Conservation (phyloP, 2,329 filamentous ascomycete genomes). For the Neonectria magnoliae region DNA sequence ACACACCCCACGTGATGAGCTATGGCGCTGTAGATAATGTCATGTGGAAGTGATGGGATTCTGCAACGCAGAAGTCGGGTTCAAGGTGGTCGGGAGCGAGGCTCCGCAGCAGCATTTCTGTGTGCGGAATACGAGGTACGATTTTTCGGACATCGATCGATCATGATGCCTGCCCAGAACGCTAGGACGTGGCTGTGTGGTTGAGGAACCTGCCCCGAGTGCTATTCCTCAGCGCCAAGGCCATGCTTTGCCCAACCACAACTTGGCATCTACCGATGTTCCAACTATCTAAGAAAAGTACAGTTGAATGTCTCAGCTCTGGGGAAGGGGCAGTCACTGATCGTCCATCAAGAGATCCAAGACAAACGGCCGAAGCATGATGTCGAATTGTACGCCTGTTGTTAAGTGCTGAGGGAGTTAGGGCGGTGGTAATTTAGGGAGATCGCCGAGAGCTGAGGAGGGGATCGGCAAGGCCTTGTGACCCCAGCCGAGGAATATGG, state of each 20-base stretch:
- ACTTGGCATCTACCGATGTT: not conserved
- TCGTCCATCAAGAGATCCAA: too few relatives aligned
- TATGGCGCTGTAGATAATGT: not conserved
- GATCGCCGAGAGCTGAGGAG: conserved; percentile 6
- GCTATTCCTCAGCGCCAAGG: not conserved
- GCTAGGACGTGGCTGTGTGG: not conserved
- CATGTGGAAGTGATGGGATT: not conserved
- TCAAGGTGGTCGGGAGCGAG: not conserved
- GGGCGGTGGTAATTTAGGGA: not conserved
- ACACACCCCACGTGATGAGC: too few relatives aligned
- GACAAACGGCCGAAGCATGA: too few relatives aligned
- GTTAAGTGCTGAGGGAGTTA: not conserved
- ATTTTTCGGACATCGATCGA: not conserved
- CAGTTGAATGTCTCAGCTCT: not conserved
- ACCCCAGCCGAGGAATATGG: not conserved
- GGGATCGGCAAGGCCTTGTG: conserved; percentile 4
- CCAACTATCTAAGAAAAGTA: not conserved
- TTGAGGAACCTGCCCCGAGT: too few relatives aligned
- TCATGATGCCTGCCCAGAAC: not conserved
- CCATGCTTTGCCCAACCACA: not conserved
- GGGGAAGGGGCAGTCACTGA: too few relatives aligned
- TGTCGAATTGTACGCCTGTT: not conserved
- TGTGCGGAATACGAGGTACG: too few relatives aligned
- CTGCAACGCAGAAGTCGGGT: not conserved
- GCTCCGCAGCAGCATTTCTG: not conserved